Base-by-base conservation (phyloP, 768 basidiomycete species). In the Kwoniella heveanensis region DNA sequence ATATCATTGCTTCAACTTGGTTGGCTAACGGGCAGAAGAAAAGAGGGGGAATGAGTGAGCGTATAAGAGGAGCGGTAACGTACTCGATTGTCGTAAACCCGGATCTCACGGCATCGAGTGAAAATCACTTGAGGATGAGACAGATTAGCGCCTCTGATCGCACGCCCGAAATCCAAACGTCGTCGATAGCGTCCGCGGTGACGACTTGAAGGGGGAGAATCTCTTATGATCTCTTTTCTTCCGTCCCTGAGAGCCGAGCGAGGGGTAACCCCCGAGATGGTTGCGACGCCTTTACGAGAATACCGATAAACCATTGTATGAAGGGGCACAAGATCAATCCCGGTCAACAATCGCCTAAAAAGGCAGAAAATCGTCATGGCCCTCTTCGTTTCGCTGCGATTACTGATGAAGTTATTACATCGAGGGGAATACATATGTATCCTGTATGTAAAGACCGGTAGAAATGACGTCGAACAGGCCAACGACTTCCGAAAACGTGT, bases 91-190 rank as follows among this genome's bases (percentile, higher is more conserved):
- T 49, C 48, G 48, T 26, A 49, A 26, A 8, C 25, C 48, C 48
- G 48, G 48, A 49, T 24, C 48, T 49, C 22, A 49, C 48, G 48
- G 48, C 48, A 49, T 49, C 48, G 48, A 49, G 48, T 19, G 48
- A 49, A 24, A 6, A 49, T 49, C 22, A 49, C 48, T 8, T 3
- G 10, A 44, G 39, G 39, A 19, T 5, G 25, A 49, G 48, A 49
- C 48, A 49, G 21, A 49, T 49, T 49, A 49, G 22, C 48, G 48
- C 48, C 39, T 19, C 39, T 44, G 8, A 10, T 44, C 39, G 6
- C 19, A 44, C 39, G 39, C 39, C 39, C 39, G 39, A 44, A 44
- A 17, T 44, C 39, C 39, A 17, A n/a, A 44, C 39, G 39, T 44
- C 6, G 39, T 44, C 19, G 10, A 44, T 17, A 7, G 8, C 39